Evolutionary conservation across 495 filamentous ascomycete genomes (phyloP).

Genomic region (Trichocladium antarcticum): DNA sequence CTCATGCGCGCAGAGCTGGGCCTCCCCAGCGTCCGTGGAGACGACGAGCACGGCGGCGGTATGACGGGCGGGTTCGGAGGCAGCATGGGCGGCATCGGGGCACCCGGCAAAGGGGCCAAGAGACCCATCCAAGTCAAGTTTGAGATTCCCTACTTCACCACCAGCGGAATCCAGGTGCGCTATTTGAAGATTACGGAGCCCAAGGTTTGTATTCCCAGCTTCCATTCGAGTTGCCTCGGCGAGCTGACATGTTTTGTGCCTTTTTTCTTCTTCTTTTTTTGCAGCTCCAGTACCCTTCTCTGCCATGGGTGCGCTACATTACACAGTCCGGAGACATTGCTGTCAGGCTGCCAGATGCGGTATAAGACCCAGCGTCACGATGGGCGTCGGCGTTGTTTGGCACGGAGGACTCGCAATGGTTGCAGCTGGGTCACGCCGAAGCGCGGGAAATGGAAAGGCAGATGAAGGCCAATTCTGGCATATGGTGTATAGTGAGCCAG

Average conservation of each 20-base stretch:
- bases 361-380: constrained; percentile 34
- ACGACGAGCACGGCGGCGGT: constrained; percentile 89
- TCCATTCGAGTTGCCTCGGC: not conserved
- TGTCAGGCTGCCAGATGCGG: constrained; percentile 78
- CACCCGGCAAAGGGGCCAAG: constrained; percentile 69
- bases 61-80: constrained; percentile 95
- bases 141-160: constrained; percentile 99
- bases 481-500: constrained; percentile 5
- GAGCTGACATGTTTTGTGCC: constrained; percentile 24
- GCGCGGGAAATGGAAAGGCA: not conserved
- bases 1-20: constrained; percentile 98
- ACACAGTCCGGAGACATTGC: constrained; percentile 94
- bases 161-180: constrained; percentile 92
- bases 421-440: not conserved
- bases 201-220: constrained; percentile 55
- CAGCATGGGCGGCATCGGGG: constrained; percentile 73
- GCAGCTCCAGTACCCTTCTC: constrained; percentile 91
- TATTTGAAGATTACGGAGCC: constrained; percentile 99
- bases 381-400: not conserved
- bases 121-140: constrained; percentile 97
- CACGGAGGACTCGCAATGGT: not conserved
- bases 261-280: too few relatives aligned
- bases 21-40: constrained; percentile 85
- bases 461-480: not conserved
- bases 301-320: constrained; percentile 98